Base-by-base conservation (phyloP, 2,329 filamentous ascomycete species). In the Tolypocladium nubicola region DNA sequence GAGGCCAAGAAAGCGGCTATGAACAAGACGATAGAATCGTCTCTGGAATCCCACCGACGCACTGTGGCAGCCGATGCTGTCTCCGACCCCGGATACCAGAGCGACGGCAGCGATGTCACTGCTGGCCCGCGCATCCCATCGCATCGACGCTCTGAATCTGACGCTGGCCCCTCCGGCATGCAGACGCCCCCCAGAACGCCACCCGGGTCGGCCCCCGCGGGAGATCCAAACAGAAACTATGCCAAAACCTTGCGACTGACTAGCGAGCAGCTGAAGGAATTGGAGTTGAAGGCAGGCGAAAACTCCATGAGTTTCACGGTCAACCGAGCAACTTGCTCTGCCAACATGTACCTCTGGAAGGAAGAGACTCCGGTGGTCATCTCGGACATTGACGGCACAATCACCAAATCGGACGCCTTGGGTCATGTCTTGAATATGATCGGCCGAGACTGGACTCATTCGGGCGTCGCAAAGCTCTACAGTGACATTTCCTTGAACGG, bases 361-460 rank as follows among this genome's bases (percentile, higher is more conserved):
- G 85, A 93, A 67, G 88, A 95, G 65, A 88, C 88, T 0, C 95
- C 94, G 0, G 93, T 99, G 57, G 92, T 99, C 53, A 97, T 99
- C 61, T 97, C 93, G 1, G 94, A 99, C 71, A 97, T 99, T 66
- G 94, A 99, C 72, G 94, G 94, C 55, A 99, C 94, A 26, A 99
- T 99, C 66, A 99, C 94, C 59, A 99, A 99, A 75, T 96, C 92
- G 3, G 92, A 97, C 73, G 92, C 91, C 19, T 77, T 96, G 16
- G 94, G 94, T 16, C 94, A 99, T 67, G 90, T 99, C 49, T 75
- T 97, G 56, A 97, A 93, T 76, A 94, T 94, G 84, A 93, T 99
- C 62, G 94, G 94, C 47, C 87, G 94, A 53, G 94, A 99, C 72
- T 99, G 94, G 94, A 99, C 94, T 3, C 94, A 99, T 70, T 83